phyloP scores from a whole-genome alignment of 1,139 yeast species.

The Suhomyces bolitotheri region DNA sequence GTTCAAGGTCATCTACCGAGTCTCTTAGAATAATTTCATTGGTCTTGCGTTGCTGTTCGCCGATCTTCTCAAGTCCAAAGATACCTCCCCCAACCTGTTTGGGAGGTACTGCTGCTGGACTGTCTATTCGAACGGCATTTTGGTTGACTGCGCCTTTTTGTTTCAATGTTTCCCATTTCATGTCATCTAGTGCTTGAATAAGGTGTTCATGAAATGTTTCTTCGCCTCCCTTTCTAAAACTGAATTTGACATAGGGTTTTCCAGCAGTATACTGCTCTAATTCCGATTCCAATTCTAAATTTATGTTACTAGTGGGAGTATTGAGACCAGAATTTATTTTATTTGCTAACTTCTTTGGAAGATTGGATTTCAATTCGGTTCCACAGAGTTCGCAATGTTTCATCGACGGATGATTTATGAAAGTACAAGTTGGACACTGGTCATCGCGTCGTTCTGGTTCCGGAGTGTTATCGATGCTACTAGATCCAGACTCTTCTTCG shows the following conservation, averaged over 20 bases:
- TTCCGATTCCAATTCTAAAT: constrained; percentile 29
- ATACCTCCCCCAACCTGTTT: constrained; percentile 49
- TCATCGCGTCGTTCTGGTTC: constrained; percentile 30
- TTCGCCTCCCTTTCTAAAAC: constrained; percentile 66
- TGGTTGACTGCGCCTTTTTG: constrained; percentile 41
- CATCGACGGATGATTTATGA: constrained; percentile 79
- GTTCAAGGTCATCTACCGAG: constrained; percentile 76
- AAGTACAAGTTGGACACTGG: constrained; percentile 81
- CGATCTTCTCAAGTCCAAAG: constrained; percentile 64
- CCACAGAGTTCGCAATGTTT: constrained; percentile 88
- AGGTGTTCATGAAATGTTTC: constrained; percentile 45
- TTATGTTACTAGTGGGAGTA: constrained; percentile 15
- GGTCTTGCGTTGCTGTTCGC: constrained; percentile 56
- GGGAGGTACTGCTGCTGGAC: constrained; percentile 9
- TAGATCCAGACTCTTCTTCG: constrained; percentile 3
- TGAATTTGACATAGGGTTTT: constrained; percentile 50
- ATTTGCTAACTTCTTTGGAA: constrained; percentile 18
- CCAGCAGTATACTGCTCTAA: constrained; percentile 36
- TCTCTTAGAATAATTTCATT: constrained; percentile 64
- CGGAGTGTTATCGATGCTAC: constrained; percentile 5
- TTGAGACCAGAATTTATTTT: constrained; percentile 6
- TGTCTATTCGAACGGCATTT: constrained; percentile 32
- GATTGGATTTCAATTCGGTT: constrained; percentile 40
- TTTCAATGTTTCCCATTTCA: constrained; percentile 46
- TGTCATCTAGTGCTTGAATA: constrained; percentile 42